Conservation (phyloP, 176 grass and related monocot species). For the Zoysia japonica region DNA sequence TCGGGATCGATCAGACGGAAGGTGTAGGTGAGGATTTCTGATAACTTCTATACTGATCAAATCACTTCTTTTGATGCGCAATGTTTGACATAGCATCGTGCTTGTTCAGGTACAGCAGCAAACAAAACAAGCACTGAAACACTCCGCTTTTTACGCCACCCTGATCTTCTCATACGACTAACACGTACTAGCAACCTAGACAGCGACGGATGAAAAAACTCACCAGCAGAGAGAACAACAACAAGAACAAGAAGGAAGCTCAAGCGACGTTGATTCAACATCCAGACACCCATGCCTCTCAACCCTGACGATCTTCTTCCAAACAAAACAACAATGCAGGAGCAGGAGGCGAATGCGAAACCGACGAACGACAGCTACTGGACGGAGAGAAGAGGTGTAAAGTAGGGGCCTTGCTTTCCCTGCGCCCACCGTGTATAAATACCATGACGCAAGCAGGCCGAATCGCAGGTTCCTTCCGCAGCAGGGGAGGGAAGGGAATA, state of each 20-base stretch:
- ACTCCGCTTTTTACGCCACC: background rate
- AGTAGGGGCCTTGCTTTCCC: constrained; percentile 45
- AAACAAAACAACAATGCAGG: constrained; percentile 3
- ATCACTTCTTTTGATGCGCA: background rate
- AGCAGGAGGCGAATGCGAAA: background rate
- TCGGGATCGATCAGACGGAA: background rate
- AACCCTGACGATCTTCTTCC: background rate
- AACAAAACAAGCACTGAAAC: background rate
- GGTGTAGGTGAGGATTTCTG: background rate
- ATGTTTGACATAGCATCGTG: background rate
- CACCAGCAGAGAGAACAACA: constrained; percentile 38
- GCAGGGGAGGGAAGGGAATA: constrained; percentile 48
- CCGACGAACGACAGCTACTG: background rate
- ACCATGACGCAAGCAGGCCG: constrained; percentile 21
- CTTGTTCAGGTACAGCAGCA: background rate
- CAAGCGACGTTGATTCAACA: background rate
- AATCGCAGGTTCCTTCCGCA: constrained; percentile 58
- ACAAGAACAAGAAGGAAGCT: constrained; percentile 40
- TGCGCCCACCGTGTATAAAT: constrained; percentile 44
- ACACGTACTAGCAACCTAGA: background rate
- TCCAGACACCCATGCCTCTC: constrained; percentile 32
- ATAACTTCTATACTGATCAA: background rate
- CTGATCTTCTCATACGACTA: background rate
- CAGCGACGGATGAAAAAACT: constrained; percentile 11
- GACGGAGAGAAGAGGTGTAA: constrained; percentile 49